These are phyloP conservation scores for Colletotrichum spinosum DNA, from an alignment of 2,329 filamentous ascomycete genomes.

Conservation along the genomic window DNA sequence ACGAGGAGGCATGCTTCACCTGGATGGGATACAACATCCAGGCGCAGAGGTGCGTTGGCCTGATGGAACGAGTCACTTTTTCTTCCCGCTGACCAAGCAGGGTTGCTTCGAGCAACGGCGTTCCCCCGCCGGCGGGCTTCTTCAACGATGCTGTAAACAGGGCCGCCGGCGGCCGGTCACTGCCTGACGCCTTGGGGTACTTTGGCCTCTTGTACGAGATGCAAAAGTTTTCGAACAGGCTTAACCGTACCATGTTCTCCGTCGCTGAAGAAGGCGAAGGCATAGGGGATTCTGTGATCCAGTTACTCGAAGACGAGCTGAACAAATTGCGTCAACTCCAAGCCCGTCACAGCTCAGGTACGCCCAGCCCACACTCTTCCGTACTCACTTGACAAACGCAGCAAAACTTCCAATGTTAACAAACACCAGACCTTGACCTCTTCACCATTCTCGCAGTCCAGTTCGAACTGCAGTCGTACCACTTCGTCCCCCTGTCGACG, in stretches of 20 bases:
- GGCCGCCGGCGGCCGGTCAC: conserved; percentile 52
- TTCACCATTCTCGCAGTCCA: conserved; percentile 62
- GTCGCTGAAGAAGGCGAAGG: conserved; percentile 59
- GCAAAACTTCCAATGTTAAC: background rate
- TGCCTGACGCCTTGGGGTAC: conserved; percentile 56
- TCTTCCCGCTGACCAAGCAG: conserved; percentile 42
- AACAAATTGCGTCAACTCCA: conserved; percentile 59
- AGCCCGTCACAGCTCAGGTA: conserved; percentile 60
- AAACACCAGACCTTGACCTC: conserved; percentile 56
- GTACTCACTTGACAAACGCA: too few species aligned
- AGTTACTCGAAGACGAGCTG: conserved; percentile 64
- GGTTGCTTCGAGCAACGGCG: conserved; percentile 56
- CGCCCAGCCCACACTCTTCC: conserved; percentile 9
- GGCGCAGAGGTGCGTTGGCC: conserved; percentile 55
- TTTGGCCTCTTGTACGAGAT: conserved; percentile 61
- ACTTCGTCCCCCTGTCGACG: conserved; percentile 59
- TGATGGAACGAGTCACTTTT: background rate
- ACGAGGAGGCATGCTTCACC: conserved; percentile 64
- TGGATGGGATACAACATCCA: conserved; percentile 67
- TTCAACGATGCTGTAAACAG: conserved; percentile 63
- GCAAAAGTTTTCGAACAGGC: conserved; percentile 62
- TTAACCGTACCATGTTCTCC: conserved; percentile 60
- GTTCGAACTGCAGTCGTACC: conserved; percentile 66
- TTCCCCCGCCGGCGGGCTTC: conserved; percentile 56
- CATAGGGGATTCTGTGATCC: conserved; percentile 59